These are phyloP conservation scores for Fraxinus sp. DNA, from an alignment of 305 asterid genomes.

Conservation along the genomic window DNA sequence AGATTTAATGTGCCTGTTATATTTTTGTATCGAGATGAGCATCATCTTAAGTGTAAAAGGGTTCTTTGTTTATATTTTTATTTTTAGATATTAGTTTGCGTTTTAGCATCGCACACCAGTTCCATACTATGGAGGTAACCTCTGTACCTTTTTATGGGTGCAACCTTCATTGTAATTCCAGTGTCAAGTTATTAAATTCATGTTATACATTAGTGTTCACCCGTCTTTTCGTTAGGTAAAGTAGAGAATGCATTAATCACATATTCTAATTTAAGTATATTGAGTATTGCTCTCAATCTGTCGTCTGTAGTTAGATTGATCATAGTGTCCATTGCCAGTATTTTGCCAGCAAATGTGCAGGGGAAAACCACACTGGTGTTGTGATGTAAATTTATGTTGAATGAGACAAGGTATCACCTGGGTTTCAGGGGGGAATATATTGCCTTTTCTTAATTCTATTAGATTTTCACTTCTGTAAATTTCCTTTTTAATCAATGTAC, in stretches of 20 bases:
- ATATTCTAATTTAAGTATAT: slow-evolving; percentile 24
- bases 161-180: slow-evolving; percentile 27
- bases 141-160: slow-evolving; percentile 30
- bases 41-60: slow-evolving; percentile 28
- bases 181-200: slow-evolving; percentile 30
- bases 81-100: slow-evolving; percentile 19
- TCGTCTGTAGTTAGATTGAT: slow-evolving; percentile 40
- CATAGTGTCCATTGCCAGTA: slow-evolving; percentile 50
- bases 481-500: slow-evolving; percentile 10
- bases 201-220: slow-evolving; percentile 25
- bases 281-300: slow-evolving; percentile 27
- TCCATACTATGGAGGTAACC: slow-evolving; percentile 33
- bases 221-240: slow-evolving; percentile 24
- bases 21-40: slow-evolving; percentile 34
- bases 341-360: slow-evolving; percentile 59
- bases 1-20: slow-evolving; percentile 37
- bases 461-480: slow-evolving; percentile 13
- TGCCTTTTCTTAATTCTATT: slow-evolving; percentile 33
- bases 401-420: slow-evolving; percentile 66
- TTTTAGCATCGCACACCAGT: slow-evolving; percentile 28
- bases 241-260: slow-evolving; percentile 10
- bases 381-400: slow-evolving; percentile 69
- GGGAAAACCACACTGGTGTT: slow-evolving; percentile 60
- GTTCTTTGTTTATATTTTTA: slow-evolving; percentile 22
- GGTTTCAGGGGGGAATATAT: slow-evolving; percentile 43